Base-by-base conservation (phyloP, 2,329 filamentous ascomycete species). In the Cercospora sojina region DNA sequence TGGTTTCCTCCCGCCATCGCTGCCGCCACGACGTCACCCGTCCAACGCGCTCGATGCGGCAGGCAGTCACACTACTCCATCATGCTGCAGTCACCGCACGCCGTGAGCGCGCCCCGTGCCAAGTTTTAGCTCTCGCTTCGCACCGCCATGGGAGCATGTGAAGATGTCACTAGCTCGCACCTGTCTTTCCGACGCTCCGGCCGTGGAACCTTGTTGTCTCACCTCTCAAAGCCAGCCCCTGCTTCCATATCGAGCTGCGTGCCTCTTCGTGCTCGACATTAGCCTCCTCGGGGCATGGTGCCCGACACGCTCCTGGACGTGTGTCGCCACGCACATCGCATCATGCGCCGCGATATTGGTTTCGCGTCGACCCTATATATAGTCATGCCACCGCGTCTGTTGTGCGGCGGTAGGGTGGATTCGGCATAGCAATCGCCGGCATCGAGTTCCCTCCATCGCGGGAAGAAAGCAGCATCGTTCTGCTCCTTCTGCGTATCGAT, bases 31-130 rank as follows among this genome's bases (percentile, higher is more conserved):
- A 59, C 55, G 51, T 58, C 62, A 64, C 62, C 23, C 29, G 27
- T 59, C 20, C 7, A 38, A 41, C 49, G 18, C n/a, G 16, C 59
- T 51, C 51, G 43, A 62, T 43, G 25, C 10, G 64, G 64, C 35
- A 65, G 32, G 18, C n/a, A 43, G 64, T 65, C 64, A 65, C 64
- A 49, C 64, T 62, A 58, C 64, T 59, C 64, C 41, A 61, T 57
- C 53, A 58, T 47, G 25, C 51, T 58, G 32, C 62, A 49, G 23
- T 57, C 53, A 58, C 32, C 32, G 12, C 31, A n/a, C 1, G 3
- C 16, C 47, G 59, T 58, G 51, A 47, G 51, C 61, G 23, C 18
- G 25, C 32, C 60, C 31, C 32, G 60, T 47, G 49, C 60, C 60
- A 63, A 62, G 59, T 61, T 51, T 59, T 25, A 41, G 13, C 20